A percentile compares a stretch with the other conserved stretches of the same genome.
phyloP scores from a whole-genome alignment of 768 basidiomycete genomes.

The Multifurca ochricompacta region DNA sequence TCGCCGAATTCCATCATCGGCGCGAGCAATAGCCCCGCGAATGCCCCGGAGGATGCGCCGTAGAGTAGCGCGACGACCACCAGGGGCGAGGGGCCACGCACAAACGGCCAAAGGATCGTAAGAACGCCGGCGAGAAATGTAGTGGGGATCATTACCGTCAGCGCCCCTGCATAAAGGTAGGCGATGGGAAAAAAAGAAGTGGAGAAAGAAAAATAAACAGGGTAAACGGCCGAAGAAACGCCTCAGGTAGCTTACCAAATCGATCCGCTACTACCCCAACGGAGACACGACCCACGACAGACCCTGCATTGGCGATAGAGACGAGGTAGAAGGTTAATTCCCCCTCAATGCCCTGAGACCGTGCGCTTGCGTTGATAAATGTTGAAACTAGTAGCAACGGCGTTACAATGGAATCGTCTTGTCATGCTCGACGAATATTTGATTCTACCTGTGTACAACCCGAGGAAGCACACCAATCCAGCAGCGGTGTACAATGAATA shows the following conservation, averaged over 20 bases:
- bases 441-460: constrained; percentile 42
- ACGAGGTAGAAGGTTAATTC: too few species aligned
- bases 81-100: constrained; percentile 34
- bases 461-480: constrained; percentile 37
- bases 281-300: constrained; percentile 56
- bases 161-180: constrained; percentile 35
- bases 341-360: constrained; percentile 36
- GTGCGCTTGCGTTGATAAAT: constrained; percentile 54
- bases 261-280: constrained; percentile 52
- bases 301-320: constrained; percentile 61
- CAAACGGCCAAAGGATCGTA: constrained; percentile 68
- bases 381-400: constrained; percentile 32
- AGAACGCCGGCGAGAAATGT: constrained; percentile 47
- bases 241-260: too few species aligned
- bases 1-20: constrained; percentile 56
- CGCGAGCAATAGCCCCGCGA: constrained; percentile 45
- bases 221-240: not conserved
- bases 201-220: not conserved
- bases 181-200: not conserved
- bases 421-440: not conserved
- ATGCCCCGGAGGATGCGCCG: constrained; percentile 54
- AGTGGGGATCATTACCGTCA: constrained; percentile 65
- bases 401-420: too few species aligned
- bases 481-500: too few species aligned
- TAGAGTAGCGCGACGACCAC: constrained; percentile 53